phyloP scores from a whole-genome alignment of 2,329 filamentous ascomycete species.

The Coniochaeta hoffmannii region DNA sequence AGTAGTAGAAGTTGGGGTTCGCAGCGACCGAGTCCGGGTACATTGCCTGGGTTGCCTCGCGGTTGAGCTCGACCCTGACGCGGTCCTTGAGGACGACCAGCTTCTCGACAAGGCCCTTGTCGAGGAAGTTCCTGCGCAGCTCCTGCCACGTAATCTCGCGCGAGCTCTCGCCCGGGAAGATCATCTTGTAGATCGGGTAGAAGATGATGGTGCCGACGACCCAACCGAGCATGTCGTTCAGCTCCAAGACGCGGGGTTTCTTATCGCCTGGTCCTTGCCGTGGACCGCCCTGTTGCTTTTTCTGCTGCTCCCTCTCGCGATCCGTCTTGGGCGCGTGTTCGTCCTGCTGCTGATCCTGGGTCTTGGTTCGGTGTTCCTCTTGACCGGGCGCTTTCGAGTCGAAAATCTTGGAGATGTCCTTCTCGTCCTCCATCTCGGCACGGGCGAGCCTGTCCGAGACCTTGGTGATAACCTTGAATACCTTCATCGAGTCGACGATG shows the following conservation, averaged over 20 bases:
- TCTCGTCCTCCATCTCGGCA: constrained; percentile 11
- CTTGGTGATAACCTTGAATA: constrained; percentile 48
- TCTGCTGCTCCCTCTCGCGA: constrained; percentile 16
- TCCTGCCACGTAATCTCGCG: constrained; percentile 97
- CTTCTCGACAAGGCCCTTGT: constrained; percentile 94
- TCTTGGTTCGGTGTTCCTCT: constrained; percentile 7
- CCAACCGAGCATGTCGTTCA: constrained; percentile 46
- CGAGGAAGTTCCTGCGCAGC: constrained; percentile 84
- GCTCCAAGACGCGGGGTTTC: constrained; percentile 2
- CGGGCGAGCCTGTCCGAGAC: constrained; percentile 37
- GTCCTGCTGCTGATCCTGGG: constrained; percentile 6
- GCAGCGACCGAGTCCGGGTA: constrained; percentile 69
- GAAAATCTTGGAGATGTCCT: constrained; percentile 11
- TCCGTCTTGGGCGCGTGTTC: constrained; percentile 13
- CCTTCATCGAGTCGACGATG: constrained; percentile 48
- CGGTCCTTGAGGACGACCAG: constrained; percentile 71
- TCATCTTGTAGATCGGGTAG: constrained; percentile 31
- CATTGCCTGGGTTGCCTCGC: constrained; percentile 62
- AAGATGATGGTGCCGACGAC: constrained; percentile 36
- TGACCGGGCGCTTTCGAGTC: constrained; percentile 15
- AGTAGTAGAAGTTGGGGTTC: constrained; percentile 70
- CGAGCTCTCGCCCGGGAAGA: constrained; percentile 34
- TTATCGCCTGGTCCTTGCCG: constrained; percentile 7
- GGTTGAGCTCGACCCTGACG: constrained; percentile 70
- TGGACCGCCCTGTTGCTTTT: constrained; percentile 5